Conservation (phyloP, 345 rosid genomes). For the Linum usitatissimum region DNA sequence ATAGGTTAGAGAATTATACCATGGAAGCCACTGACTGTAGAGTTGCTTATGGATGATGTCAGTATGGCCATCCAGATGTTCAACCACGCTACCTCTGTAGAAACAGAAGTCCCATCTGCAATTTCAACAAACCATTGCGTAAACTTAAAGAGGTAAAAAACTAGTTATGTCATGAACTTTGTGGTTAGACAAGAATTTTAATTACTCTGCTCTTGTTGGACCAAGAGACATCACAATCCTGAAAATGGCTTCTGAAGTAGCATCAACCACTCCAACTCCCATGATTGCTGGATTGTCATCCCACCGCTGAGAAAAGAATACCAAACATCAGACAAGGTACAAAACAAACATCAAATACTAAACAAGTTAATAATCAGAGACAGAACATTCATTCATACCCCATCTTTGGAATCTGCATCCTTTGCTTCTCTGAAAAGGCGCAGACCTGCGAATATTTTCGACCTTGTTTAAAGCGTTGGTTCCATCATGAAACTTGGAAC, state of each 20-base stretch:
- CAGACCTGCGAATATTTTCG: slow-evolving; percentile 39
- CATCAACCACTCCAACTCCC: slow-evolving; percentile 87
- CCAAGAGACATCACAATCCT: slow-evolving; percentile 72
- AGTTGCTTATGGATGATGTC: slow-evolving; percentile 59
- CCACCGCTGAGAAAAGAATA: slow-evolving; percentile 50
- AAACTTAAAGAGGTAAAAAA: no score
- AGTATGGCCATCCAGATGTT: slow-evolving; percentile 88
- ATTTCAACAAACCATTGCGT: neutral
- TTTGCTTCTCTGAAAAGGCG: slow-evolving; percentile 90
- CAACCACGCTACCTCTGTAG: slow-evolving; percentile 58
- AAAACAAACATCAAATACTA: neutral
- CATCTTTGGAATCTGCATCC: slow-evolving; percentile 50
- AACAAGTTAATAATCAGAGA: neutral
- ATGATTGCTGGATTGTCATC: slow-evolving; percentile 87
- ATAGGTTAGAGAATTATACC: slow-evolving; percentile 29
- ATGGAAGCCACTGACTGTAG: slow-evolving; percentile 72
- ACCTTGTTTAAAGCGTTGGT: no score
- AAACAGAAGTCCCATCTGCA: slow-evolving; percentile 91
- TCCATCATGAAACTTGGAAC: neutral
- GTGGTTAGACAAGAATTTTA: slow-evolving; percentile 1
- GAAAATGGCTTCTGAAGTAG: slow-evolving; percentile 76
- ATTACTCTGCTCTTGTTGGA: slow-evolving; percentile 78
- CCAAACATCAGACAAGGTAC: neutral
- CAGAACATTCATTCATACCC: slow-evolving; percentile 27
- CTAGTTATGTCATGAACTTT: no score